A percentile compares a stretch with the other conserved stretches of the same genome.
Evolutionary conservation across 257 asterid species (phyloP).

Genomic region (Ilex aquifolium): DNA sequence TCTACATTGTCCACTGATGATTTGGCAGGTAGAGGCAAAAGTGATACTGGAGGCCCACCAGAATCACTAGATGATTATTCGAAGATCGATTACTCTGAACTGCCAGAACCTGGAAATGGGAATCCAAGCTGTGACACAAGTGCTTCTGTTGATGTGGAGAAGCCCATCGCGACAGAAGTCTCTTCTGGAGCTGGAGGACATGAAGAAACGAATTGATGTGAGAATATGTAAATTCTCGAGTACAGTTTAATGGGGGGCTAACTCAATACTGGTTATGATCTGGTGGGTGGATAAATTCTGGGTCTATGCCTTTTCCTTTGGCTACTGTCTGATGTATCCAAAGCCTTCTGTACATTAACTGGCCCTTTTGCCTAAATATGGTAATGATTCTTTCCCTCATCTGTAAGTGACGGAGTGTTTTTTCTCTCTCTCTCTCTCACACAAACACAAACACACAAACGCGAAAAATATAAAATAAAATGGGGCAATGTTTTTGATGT

Average conservation of each 20-base stretch:
- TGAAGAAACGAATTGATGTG: constrained; percentile 17
- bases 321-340: not conserved
- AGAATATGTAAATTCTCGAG: constrained; percentile 11
- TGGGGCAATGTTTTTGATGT: not conserved
- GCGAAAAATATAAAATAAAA: not conserved
- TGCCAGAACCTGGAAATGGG: constrained; percentile 24
- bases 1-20: constrained; percentile 14
- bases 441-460: not conserved
- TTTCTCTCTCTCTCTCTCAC: not conserved
- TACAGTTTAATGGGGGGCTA: constrained; percentile 9
- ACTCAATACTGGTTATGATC: constrained; percentile 8
- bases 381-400: constrained; percentile 22
- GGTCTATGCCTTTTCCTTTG: constrained; percentile 7
- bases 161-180: constrained; percentile 17
- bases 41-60: constrained; percentile 26
- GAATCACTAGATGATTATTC: constrained; percentile 16
- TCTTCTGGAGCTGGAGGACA: constrained; percentile 18
- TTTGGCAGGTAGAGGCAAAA: constrained; percentile 16
- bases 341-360: constrained; percentile 22
- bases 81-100: constrained; percentile 17
- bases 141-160: constrained; percentile 16
- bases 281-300: constrained; percentile 3
- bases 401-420: not conserved
- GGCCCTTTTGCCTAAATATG: constrained; percentile 8
- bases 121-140: constrained; percentile 15